phyloP scores from a whole-genome alignment of 371 early-diverging fungal species.

The Rhizopus sp. region DNA sequence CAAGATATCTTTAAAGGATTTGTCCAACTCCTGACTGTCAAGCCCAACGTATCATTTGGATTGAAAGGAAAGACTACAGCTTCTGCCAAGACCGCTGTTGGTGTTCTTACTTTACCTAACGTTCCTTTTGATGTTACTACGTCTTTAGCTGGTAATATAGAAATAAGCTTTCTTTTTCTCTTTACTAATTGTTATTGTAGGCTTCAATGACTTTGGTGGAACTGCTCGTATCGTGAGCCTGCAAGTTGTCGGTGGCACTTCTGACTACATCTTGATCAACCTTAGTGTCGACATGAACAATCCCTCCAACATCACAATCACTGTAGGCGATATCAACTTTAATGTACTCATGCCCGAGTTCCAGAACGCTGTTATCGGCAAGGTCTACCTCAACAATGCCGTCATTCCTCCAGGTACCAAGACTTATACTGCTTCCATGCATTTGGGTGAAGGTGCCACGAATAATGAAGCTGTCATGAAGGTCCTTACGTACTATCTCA shows the following conservation, averaged over 20 bases:
- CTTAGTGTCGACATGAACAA: constrained; percentile 42
- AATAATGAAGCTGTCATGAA: constrained; percentile 18
- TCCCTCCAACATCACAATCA: constrained; percentile 54
- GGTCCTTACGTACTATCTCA: constrained; percentile 36
- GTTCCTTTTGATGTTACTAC: constrained; percentile 46
- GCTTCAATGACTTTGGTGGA: constrained; percentile 43
- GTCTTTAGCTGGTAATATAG: constrained; percentile 47
- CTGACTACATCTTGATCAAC: constrained; percentile 32
- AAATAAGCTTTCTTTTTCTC: too few species aligned
- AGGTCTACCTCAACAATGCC: constrained; percentile 27
- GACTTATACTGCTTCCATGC: constrained; percentile 33
- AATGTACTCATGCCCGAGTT: constrained; percentile 20
- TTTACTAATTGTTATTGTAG: constrained; percentile 22
- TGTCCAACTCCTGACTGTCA: constrained; percentile 34
- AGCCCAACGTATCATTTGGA: constrained; percentile 39
- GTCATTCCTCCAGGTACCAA: constrained; percentile 48
- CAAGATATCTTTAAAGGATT: constrained; percentile 40
- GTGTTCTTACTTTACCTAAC: constrained; percentile 38
- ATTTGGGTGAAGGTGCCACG: constrained; percentile 17
- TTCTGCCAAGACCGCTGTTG: constrained; percentile 49
- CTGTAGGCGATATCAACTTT: constrained; percentile 45
- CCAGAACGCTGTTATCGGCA: constrained; percentile 11
- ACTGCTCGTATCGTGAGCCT: constrained; percentile 37
- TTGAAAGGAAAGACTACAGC: constrained; percentile 48
- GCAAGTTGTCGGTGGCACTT: constrained; percentile 40